Base-by-base conservation (phyloP, 2,329 filamentous ascomycete species). In the Penicillium sp. region DNA sequence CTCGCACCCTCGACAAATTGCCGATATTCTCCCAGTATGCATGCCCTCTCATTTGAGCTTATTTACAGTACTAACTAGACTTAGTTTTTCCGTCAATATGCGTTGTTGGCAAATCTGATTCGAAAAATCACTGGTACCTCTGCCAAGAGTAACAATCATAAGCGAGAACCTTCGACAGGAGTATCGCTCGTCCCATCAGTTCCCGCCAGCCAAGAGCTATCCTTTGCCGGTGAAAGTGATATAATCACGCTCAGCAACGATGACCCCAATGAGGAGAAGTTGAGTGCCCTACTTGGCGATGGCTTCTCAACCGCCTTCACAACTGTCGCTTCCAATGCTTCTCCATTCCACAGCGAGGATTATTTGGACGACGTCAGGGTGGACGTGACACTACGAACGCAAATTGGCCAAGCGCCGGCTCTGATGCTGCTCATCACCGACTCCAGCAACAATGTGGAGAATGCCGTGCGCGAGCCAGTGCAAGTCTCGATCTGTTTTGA, bases 261-360 rank as follows among this genome's bases (percentile, higher is more conserved):
- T 28, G 74, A 79, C 42, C 70, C 74, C 4, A 75, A 73, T 22
- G 71, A 78, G 17, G 79, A 81, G 0, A 89, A 91, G 71, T 85
- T 88, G 61, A 78, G 82, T 22, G 82, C 81, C 13, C 81, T 94
- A 19, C 80, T 80, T 26, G 53, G 62, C 24, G 65, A 66, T 24
- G 63, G 61, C 2, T 56, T 55, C 19, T 51, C 58, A 19, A 49
- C 5, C 33, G 44, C 45, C 33, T 47, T 51, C 45, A 22, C 45
- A 17, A 35, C 24, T n/a, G n/a, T 17, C 28, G 17, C 54, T 57
- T 58, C 35, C 35, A 59, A 55, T 33, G 26, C 45, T n/a, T 22
- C 44, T 24, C 37, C 53, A 33, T 55, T 55, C 44, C 44, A 49
- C 7, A 53, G 42, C 17, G 38, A 53, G 30, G 44, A 54, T 1